Conservation (phyloP, 2,329 filamentous ascomycete species). For the Cladosporium austrohemisphaericum region DNA sequence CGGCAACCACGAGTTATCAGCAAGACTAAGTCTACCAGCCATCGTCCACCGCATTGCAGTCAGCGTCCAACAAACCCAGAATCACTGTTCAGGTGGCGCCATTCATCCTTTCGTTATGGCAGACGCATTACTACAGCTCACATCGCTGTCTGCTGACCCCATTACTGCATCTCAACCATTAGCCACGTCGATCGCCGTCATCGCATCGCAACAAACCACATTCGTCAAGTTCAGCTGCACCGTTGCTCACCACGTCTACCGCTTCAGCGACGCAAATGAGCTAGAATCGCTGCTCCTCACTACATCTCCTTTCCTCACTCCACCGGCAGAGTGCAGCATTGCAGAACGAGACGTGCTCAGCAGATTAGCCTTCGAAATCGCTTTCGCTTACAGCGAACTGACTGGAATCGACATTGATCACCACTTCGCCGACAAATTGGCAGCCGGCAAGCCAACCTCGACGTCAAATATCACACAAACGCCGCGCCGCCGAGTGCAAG, state of each 20-base stretch:
- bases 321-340: not conserved
- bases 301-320: not conserved
- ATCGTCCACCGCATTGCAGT: not conserved
- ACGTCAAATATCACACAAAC: not conserved
- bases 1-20: not conserved
- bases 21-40: not conserved
- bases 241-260: constrained; percentile 2
- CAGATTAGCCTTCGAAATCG: constrained; percentile 14
- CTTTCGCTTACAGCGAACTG: constrained; percentile 15
- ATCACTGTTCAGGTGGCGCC: no score
- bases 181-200: not conserved
- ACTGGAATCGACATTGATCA: constrained; percentile 15
- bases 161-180: not conserved
- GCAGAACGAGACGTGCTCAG: not conserved
- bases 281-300: not conserved
- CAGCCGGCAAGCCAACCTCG: not conserved
- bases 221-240: constrained; percentile 9
- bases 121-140: not conserved
- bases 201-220: not conserved
- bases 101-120: constrained; percentile 8
- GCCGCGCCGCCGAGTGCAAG: constrained; percentile 14
- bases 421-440: not conserved
- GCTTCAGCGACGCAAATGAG: constrained; percentile 8
- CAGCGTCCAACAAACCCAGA: no score
- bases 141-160: not conserved